Conservation (phyloP, 768 basidiomycete species). For the Clitopilus passeckerianus region DNA sequence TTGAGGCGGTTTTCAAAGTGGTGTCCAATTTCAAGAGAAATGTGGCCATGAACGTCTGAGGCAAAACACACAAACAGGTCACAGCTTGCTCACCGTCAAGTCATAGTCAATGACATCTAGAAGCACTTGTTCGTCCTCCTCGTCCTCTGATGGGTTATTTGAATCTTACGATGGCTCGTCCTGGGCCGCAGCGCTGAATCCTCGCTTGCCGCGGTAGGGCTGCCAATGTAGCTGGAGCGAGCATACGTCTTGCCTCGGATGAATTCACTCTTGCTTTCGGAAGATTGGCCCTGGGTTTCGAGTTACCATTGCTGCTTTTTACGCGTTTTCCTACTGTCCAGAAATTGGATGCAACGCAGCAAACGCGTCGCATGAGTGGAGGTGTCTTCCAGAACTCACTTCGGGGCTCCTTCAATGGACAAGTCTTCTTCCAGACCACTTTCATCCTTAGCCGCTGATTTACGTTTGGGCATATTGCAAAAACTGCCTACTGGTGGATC, state of each 20-base stretch:
- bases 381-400: not conserved
- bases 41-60: constrained; percentile 33
- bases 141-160: not conserved
- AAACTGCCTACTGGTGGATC: not conserved
- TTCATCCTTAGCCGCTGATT: not conserved
- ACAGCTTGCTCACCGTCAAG: not conserved
- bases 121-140: not conserved
- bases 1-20: constrained; percentile 80
- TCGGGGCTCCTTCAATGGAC: not conserved
- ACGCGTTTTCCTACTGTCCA: not conserved
- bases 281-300: not conserved
- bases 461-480: not conserved
- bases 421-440: not conserved
- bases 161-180: not conserved
- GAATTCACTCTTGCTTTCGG: too few relatives aligned
- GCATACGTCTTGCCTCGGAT: too few relatives aligned
- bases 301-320: not conserved
- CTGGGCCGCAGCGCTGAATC: not conserved
- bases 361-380: not conserved
- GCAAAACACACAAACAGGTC: not conserved
- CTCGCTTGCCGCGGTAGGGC: not conserved
- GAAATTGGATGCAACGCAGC: too few relatives aligned
- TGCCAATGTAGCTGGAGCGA: not conserved
- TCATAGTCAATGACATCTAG: not conserved
- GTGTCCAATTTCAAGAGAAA: constrained; percentile 66